Conservation (phyloP, 192 early-diverging fungal genomes). For the Coemansia sp. region DNA sequence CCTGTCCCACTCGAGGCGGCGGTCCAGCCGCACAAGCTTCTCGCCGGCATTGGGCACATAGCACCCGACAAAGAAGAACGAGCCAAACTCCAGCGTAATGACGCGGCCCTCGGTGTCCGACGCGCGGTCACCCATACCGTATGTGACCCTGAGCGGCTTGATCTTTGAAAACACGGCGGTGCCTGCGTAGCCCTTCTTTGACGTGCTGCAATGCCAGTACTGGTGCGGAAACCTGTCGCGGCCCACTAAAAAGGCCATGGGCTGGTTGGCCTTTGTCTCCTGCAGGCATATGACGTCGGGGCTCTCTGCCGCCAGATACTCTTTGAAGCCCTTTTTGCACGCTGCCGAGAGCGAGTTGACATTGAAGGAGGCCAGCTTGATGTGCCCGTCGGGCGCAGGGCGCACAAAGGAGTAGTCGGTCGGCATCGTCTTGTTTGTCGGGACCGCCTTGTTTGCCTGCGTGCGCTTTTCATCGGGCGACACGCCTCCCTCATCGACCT, state of each 20-base stretch:
- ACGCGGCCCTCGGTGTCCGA: slow-evolving; percentile 65
- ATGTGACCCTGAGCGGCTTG: slow-evolving; percentile 60
- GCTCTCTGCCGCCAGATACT: slow-evolving; percentile 70
- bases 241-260: slow-evolving; percentile 56
- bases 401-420: slow-evolving; percentile 54
- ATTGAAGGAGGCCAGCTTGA: slow-evolving; percentile 75
- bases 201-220: slow-evolving; percentile 60
- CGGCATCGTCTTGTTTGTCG: slow-evolving; percentile 66
- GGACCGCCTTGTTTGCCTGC: slow-evolving; percentile 11
- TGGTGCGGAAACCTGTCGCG: slow-evolving; percentile 64
- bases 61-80: slow-evolving; percentile 62
- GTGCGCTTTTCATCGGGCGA: slow-evolving; percentile 14
- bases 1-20: slow-evolving; percentile 61
- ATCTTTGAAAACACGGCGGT: slow-evolving; percentile 75
- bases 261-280: slow-evolving; percentile 80
- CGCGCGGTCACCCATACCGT: slow-evolving; percentile 55
- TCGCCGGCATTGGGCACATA: slow-evolving; percentile 83
- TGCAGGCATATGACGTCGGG: slow-evolving; percentile 81
- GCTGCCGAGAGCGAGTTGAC: slow-evolving; percentile 69
- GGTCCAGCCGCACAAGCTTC: slow-evolving; percentile 64
- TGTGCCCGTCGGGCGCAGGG: slow-evolving; percentile 44
- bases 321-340: slow-evolving; percentile 76
- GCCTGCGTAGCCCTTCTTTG: slow-evolving; percentile 80
- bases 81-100: slow-evolving; percentile 65
- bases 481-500: not conserved